These are phyloP conservation scores for Chlorella ohadii DNA, from an alignment of 139 green algal species.

Conservation along the genomic window DNA sequence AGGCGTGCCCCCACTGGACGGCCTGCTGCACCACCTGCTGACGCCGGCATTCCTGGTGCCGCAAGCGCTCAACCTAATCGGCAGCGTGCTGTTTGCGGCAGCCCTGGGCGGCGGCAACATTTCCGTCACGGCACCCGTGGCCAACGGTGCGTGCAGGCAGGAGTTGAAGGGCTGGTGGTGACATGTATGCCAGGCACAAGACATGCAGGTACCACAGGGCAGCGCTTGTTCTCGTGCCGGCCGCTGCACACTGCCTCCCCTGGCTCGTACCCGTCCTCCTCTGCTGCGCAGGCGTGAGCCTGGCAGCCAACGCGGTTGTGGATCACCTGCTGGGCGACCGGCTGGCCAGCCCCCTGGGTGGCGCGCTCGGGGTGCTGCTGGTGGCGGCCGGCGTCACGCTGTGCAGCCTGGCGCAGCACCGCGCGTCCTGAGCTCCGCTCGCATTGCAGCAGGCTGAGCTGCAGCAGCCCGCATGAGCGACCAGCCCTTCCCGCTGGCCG, in stretches of 20 bases:
- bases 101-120: constrained; percentile 55
- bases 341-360: constrained; percentile 31
- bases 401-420: constrained; percentile 50
- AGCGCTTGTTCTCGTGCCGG: too few relatives aligned
- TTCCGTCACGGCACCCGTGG: constrained; percentile 62
- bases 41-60: constrained; percentile 48
- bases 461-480: not conserved
- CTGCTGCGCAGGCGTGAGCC: constrained; percentile 16
- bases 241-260: too few relatives aligned
- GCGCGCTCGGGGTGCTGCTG: constrained; percentile 57
- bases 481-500: not conserved
- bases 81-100: constrained; percentile 61
- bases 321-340: constrained; percentile 72
- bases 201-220: too few relatives aligned
- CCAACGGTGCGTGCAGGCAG: constrained; percentile 74
- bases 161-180: too few relatives aligned
- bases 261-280: too few relatives aligned
- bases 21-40: constrained; percentile 36
- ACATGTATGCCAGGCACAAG: too few relatives aligned
- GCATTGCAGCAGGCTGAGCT: not conserved
- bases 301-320: constrained; percentile 68
- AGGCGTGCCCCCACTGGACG: constrained; percentile 1
- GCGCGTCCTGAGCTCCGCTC: not conserved
- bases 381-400: constrained; percentile 69
- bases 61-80: constrained; percentile 59